Conservation (phyloP, 1,284 basidiomycete genomes). For the Pseudomicrostroma phylloplanum region DNA sequence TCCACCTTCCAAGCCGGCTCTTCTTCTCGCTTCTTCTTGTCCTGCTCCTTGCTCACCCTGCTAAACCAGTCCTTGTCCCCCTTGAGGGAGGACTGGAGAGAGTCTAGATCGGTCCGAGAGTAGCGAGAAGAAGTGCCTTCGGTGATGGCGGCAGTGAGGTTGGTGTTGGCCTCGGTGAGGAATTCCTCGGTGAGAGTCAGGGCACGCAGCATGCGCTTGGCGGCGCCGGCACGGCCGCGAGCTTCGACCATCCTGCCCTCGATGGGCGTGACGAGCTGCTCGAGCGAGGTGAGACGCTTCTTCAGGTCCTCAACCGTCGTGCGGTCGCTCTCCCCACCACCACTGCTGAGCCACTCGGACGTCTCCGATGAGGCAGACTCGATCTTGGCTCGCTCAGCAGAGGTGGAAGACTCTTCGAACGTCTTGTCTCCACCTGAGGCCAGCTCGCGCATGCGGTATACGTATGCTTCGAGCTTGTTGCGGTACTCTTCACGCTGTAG, state of each 20-base stretch:
- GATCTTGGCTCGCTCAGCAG: slow-evolving; percentile 64
- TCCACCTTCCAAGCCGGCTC: slow-evolving; percentile 42
- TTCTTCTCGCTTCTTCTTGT: slow-evolving; percentile 29
- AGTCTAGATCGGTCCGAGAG: slow-evolving; percentile 44
- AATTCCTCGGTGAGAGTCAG: slow-evolving; percentile 63
- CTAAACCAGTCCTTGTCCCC: slow-evolving; percentile 46
- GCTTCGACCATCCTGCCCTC: slow-evolving; percentile 79
- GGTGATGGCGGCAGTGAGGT: slow-evolving; percentile 58
- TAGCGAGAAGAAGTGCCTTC: slow-evolving; percentile 40
- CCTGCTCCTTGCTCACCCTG: slow-evolving; percentile 36
- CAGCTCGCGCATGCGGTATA: slow-evolving; percentile 82
- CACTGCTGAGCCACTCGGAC: slow-evolving; percentile 69
- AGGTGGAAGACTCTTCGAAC: slow-evolving; percentile 73
- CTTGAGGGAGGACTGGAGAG: slow-evolving; percentile 29
- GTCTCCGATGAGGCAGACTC: slow-evolving; percentile 64
- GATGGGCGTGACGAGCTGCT: slow-evolving; percentile 69
- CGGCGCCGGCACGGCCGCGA: slow-evolving; percentile 62
- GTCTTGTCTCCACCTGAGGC: slow-evolving; percentile 53
- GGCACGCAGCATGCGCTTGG: slow-evolving; percentile 64
- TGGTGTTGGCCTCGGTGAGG: slow-evolving; percentile 68
- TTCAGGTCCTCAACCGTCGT: slow-evolving; percentile 62
- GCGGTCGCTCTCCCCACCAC: slow-evolving; percentile 68
- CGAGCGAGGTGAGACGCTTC: slow-evolving; percentile 53
- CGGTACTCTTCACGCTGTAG: slow-evolving; percentile 77
- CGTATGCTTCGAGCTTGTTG: slow-evolving; percentile 83